A percentile compares a stretch with the other conserved stretches of the same genome.
Conservation (phyloP, 148 eudicot genomes). For the Fagopyrum tataricum region DNA sequence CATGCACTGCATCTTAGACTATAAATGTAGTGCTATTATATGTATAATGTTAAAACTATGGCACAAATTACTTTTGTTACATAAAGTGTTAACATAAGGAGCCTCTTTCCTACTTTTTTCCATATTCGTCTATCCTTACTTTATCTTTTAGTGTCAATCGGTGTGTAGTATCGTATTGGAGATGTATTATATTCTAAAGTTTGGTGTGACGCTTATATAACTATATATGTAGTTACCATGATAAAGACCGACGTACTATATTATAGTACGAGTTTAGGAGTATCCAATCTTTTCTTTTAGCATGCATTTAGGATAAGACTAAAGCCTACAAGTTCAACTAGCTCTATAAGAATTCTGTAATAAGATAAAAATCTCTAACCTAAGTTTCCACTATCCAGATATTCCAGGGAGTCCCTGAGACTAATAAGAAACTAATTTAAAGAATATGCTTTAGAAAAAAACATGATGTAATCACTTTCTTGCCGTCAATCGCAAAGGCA, state of each 20-base stretch:
- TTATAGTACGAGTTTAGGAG: background rate
- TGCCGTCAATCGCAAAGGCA: too few relatives aligned
- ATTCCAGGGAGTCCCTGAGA: too few relatives aligned
- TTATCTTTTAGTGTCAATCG: background rate
- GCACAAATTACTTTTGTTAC: constrained; percentile 6
- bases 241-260: too few relatives aligned
- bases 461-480: too few relatives aligned
- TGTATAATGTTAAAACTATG: background rate
- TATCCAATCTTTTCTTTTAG: too few relatives aligned
- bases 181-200: background rate
- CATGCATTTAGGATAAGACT: background rate
- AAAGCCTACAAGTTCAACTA: background rate
- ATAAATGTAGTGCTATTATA: background rate
- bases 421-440: too few relatives aligned
- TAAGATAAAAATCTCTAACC: too few relatives aligned
- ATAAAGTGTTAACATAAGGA: constrained; percentile 7
- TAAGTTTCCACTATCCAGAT: too few relatives aligned
- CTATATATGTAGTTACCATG: too few relatives aligned
- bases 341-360: too few relatives aligned
- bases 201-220: background rate
- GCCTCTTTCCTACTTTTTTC: constrained; percentile 6
- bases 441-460: too few relatives aligned
- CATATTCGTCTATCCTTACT: constrained; percentile 4
- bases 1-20: background rate
- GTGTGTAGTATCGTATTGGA: background rate